Conservation (phyloP, 2,329 filamentous ascomycete species). For the Beauveria pseudobassiana region DNA sequence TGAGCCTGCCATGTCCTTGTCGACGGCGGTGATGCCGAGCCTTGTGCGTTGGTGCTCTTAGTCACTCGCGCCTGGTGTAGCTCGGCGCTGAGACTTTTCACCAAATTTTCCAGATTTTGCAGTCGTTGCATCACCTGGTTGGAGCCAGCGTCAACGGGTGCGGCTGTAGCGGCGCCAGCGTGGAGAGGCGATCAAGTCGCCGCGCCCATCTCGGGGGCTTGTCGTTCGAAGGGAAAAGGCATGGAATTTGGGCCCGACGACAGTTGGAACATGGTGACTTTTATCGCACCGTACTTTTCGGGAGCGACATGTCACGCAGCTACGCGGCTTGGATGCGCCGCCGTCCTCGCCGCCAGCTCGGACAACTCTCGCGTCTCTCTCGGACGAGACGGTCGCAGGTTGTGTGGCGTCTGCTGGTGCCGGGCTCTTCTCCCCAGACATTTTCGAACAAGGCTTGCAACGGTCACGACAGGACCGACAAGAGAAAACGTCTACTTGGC, state of each 20-base stretch:
- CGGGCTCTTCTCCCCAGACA: background rate
- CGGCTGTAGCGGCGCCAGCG: slow-evolving; percentile 26
- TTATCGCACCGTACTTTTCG: slow-evolving; percentile 54
- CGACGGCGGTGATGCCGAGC: slow-evolving; percentile 16
- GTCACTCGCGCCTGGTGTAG: slow-evolving; percentile 32
- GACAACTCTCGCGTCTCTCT: slow-evolving; percentile 12
- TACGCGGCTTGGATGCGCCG: slow-evolving; percentile 30
- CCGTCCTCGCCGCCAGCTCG: background rate
- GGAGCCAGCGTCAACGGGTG: slow-evolving; percentile 21
- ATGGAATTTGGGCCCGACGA: slow-evolving; percentile 43
- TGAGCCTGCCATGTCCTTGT: slow-evolving; percentile 20
- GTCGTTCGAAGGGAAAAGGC: slow-evolving; percentile 41
- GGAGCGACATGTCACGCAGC: slow-evolving; percentile 42
- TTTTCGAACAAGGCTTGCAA: background rate
- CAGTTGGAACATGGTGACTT: slow-evolving; percentile 50
- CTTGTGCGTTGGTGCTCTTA: slow-evolving; percentile 15
- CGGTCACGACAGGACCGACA: background rate
- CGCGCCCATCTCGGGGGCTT: slow-evolving; percentile 47
- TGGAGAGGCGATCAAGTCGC: slow-evolving; percentile 36
- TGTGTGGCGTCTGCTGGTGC: background rate
- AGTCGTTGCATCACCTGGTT: slow-evolving; percentile 41
- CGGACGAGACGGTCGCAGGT: slow-evolving; percentile 13
- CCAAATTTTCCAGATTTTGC: slow-evolving; percentile 40
- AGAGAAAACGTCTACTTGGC: no score
- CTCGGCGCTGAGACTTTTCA: slow-evolving; percentile 41